Base-by-base conservation (phyloP, 1,284 basidiomycete species). In the Microbotryum silenes-acaulis region DNA sequence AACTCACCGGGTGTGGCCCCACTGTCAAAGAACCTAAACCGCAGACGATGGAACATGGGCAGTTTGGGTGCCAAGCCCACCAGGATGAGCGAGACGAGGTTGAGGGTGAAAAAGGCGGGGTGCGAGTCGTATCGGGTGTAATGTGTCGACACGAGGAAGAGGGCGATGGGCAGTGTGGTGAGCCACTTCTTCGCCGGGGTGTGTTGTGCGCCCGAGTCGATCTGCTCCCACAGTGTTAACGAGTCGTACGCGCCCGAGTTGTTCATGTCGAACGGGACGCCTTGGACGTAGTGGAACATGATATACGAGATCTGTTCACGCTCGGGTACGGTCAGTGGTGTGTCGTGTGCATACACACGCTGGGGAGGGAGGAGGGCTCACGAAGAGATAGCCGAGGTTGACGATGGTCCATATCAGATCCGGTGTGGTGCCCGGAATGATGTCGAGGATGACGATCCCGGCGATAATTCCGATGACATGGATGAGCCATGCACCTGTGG, bases 151-250 rank as follows among this genome's bases (percentile, higher is more conserved):
- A 91, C 85, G 53, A 99, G 82, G 79, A 98, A 98, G 44, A 99
- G 79, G 44, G 83, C 83, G 71, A 97, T 88, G 2, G 94, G 94
- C 10, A 96, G 86, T 61, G 84, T 86, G 60, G 96, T 85, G 48
- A 99, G 80, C 91, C 93, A 98, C 75, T 99, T 99, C 79, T 94
- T 97, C 3, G 94, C 87, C 0, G 94, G 94, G 2, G 94, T 99
- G 77, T 98, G 96, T 73, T 98, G 94, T 0, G 93, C 94, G 47
- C 94, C 94, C 63, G 91, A 88, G 76, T 99, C 94, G 64, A 99
- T 99, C 81, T 99, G 94, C 75, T 99, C 94, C 94, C 94, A 99
- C 29, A 99, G 79, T 0, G 96, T 98, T 54, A 98, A 81, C 70
- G 97, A 90, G 75, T 98, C 94, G 77, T 96, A 98, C 6, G 90